phyloP scores from a whole-genome alignment of 1,284 basidiomycete genomes.

The Moesziomyces antarcticus region DNA sequence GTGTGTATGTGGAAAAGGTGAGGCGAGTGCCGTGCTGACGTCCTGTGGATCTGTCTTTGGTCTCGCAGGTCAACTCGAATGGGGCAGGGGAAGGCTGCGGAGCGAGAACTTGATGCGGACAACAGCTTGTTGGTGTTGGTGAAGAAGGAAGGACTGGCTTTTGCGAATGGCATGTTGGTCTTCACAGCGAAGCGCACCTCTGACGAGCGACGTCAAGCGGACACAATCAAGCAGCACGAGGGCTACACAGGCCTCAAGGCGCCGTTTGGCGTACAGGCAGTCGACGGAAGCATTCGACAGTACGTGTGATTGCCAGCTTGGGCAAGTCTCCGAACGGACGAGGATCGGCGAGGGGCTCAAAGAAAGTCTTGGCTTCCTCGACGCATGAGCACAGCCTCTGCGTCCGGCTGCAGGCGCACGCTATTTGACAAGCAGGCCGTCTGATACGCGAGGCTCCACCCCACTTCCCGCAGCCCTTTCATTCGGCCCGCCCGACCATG shows the following conservation, averaged over 20 bases:
- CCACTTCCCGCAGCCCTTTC: too few relatives aligned
- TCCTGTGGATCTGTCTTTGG: neutral
- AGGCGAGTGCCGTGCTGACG: neutral
- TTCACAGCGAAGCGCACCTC: neutral
- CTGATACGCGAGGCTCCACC: neutral
- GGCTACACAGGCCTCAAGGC: too few relatives aligned
- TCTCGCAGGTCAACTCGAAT: neutral
- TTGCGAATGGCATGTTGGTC: neutral
- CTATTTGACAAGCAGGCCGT: neutral
- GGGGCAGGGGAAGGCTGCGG: too few relatives aligned
- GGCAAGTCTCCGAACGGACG: constrained; percentile 14
- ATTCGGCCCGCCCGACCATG: too few relatives aligned
- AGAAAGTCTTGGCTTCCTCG: constrained; percentile 36
- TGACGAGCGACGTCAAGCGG: too few relatives aligned
- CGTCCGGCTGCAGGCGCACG: neutral
- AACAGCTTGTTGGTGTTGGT: constrained; percentile 5
- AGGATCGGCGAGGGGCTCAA: constrained; percentile 36
- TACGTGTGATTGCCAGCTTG: neutral
- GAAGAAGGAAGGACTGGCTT: constrained; percentile 3
- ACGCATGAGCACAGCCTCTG: constrained; percentile 20
- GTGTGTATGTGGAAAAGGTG: neutral
- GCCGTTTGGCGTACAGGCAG: too few relatives aligned
- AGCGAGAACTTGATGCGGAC: too few relatives aligned
- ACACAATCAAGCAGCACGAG: too few relatives aligned
- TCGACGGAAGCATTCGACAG: too few relatives aligned